Evolutionary conservation across 23 red algal genomes (phyloP).

Genomic region (Gracilaria gracilis): DNA sequence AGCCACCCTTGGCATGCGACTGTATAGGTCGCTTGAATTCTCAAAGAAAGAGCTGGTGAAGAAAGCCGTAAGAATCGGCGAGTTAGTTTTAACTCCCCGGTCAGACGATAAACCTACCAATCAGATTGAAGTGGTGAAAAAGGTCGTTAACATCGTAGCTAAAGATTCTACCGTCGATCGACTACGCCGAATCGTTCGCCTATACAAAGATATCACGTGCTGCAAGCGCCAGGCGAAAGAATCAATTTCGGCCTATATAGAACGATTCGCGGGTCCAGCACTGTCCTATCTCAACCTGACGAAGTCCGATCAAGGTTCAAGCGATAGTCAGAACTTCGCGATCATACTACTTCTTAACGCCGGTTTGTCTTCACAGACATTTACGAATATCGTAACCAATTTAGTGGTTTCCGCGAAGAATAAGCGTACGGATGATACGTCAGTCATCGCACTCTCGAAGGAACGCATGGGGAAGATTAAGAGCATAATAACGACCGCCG

Average conservation of each 20-base stretch:
- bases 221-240: neutral
- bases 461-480: neutral
- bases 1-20: slow-evolving; percentile 5
- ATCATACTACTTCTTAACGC: too few species aligned
- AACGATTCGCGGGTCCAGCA: slow-evolving; percentile 13
- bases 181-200: neutral
- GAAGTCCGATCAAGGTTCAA: too few species aligned
- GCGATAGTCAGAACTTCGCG: too few species aligned
- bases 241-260: neutral
- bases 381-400: slow-evolving; percentile 12
- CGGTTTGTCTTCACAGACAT: neutral
- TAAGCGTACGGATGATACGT: neutral
- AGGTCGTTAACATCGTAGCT: slow-evolving; percentile 42
- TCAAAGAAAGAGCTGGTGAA: too few species aligned
- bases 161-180: slow-evolving; percentile 45
- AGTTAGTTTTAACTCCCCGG: neutral
- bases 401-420: slow-evolving; percentile 14
- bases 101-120: neutral
- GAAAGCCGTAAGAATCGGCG: neutral
- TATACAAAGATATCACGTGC: slow-evolving; percentile 18
- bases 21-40: slow-evolving; percentile 4
- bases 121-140: slow-evolving; percentile 6
- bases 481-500: neutral
- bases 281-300: slow-evolving; percentile 26
- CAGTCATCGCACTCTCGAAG: neutral